Evolutionary conservation across 2,329 filamentous ascomycete species (phyloP), one percentile per base, ranked within the genome.

Genomic region (Arthroderma uncinatum): DNA sequence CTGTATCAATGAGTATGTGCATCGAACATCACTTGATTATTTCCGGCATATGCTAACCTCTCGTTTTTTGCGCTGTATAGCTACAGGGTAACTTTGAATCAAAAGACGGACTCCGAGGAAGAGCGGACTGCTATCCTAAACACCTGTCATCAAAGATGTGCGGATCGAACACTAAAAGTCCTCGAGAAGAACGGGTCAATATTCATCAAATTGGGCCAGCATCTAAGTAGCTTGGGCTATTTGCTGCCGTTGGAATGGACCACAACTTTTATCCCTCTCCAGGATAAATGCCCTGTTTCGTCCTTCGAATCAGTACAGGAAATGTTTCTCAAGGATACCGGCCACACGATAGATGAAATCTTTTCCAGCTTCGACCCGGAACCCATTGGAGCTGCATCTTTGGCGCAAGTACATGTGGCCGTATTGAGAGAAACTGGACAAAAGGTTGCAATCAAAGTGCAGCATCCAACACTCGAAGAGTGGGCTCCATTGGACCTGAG

Each of bases 151-250:
- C 86, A 94, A 70, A 82, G 93, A 71, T 98, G 93, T 74, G 93
- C 93, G 30, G 81, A 89, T 65, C 83, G 93, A 60, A 96, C 93
- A 0, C 76, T 97, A 42, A 81, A 79, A 58, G 91, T 94, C 1
- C 75, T 97, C 62, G 93, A 98, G 78, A 89, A 88, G 77, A 97
- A 96, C 71, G 93, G 94, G 25, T 95, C 92, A 28, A 95, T 98
- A 62, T 98, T 97, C 66, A 97, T 98, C 70, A 98, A 98, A 73
- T 77, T 98, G 39, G 93, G 93, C 6, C 93, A 98, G 67, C 93
- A 98, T 73, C 72, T 98, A 72, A 95, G 89, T 71, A 92, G 89
- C 62, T 88, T 97, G 87, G 94, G 93, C 67, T 97, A 97, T 70
- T 80, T 97, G 8, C 79, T 97, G 8, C 92, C 92, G 1, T 74